Conservation (phyloP, 2,329 filamentous ascomycete genomes). For the Blastomyces emzantsi region DNA sequence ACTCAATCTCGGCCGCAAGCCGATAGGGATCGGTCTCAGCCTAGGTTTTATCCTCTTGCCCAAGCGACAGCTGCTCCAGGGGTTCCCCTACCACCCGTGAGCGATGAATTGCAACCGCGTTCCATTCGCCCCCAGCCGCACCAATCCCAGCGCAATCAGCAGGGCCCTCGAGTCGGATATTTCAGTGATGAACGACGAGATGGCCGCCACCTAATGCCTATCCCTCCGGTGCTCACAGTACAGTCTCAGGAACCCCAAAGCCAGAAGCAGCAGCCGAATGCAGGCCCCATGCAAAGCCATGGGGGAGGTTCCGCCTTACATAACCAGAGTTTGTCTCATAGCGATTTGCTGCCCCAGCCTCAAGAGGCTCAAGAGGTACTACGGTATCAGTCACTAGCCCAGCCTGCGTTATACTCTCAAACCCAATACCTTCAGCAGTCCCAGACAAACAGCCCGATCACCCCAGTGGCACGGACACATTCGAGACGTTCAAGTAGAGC, state of each 20-base stretch:
- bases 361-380: constrained; percentile 10
- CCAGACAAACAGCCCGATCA: constrained; percentile 7
- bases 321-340: constrained; percentile 4
- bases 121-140: constrained; percentile 26
- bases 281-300: constrained; percentile 1
- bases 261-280: constrained; percentile 10
- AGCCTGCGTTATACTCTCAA: constrained; percentile 19
- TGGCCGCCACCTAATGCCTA: constrained; percentile 15
- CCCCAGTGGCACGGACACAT: constrained; percentile 12
- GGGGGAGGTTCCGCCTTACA: background rate
- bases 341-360: constrained; percentile 5
- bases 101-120: constrained; percentile 28
- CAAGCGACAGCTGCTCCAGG: constrained; percentile 29
- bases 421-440: constrained; percentile 25
- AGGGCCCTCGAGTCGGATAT: constrained; percentile 38
- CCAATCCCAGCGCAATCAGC: constrained; percentile 25
- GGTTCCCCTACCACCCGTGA: constrained; percentile 21
- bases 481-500: constrained; percentile 16
- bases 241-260: constrained; percentile 12
- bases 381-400: constrained; percentile 12
- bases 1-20: constrained; percentile 26
- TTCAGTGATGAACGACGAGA: constrained; percentile 37
- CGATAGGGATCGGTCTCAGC: constrained; percentile 29
- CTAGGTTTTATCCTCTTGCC: constrained; percentile 32
- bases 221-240: constrained; percentile 3